Evolutionary conservation across 805 yeast genomes (phyloP).

Genomic region (Lipomyces japonicus): DNA sequence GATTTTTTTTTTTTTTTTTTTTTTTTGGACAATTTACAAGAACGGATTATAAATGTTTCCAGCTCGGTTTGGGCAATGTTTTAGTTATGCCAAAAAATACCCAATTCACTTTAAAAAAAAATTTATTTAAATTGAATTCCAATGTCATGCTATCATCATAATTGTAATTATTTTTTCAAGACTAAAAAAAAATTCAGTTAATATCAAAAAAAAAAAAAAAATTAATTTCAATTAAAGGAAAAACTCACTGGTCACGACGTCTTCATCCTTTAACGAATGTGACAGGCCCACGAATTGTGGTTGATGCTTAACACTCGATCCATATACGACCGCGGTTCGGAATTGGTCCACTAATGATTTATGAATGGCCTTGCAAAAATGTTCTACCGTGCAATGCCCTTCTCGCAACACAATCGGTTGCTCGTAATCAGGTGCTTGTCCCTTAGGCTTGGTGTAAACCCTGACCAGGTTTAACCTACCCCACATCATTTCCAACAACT

Average conservation of each 20-base stretch:
- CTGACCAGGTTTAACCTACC: slow-evolving; percentile 82
- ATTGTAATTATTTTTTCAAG: slow-evolving; percentile 7
- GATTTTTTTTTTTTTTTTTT: too few relatives aligned
- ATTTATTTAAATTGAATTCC: too few relatives aligned
- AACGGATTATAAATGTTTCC: too few relatives aligned
- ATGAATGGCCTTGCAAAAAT: slow-evolving; percentile 94
- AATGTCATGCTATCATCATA: too few relatives aligned
- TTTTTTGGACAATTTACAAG: too few relatives aligned
- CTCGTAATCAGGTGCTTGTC: slow-evolving; percentile 83
- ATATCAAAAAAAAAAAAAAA: neutral
- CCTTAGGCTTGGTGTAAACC: slow-evolving; percentile 97
- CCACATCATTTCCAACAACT: slow-evolving; percentile 94
- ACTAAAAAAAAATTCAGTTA: neutral
- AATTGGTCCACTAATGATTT: slow-evolving; percentile 91
- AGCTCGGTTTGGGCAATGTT: too few relatives aligned
- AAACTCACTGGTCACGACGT: slow-evolving; percentile 67
- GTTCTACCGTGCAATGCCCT: slow-evolving; percentile 82
- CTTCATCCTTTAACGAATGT: slow-evolving; percentile 88
- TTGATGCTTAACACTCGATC: slow-evolving; percentile 92
- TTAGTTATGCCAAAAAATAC: too few relatives aligned
- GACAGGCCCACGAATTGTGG: slow-evolving; percentile 91
- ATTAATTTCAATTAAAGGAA: neutral
- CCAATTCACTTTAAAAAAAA: too few relatives aligned
- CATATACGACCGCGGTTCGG: slow-evolving; percentile 87
- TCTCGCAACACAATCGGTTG: slow-evolving; percentile 92